A percentile compares a stretch with the other conserved stretches of the same genome.
Conservation (phyloP, 169 alveolate species). For the Plasmodium yoelii region DNA sequence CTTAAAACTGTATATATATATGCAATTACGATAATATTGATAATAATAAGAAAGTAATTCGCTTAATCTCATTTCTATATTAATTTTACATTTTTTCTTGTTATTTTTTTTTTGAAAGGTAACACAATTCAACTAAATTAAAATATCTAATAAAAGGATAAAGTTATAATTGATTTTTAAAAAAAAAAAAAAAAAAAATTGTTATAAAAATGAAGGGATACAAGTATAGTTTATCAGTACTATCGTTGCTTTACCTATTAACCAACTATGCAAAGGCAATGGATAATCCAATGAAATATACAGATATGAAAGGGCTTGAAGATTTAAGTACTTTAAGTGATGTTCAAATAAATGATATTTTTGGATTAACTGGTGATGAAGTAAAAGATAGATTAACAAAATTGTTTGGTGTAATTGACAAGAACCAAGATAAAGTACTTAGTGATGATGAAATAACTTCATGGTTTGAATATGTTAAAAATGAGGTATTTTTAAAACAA, state of each 20-base stretch:
- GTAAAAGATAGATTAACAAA: constrained; percentile 75
- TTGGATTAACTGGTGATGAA: constrained; percentile 60
- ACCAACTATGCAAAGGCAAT: constrained; percentile 6
- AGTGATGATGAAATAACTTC: constrained; percentile 56
- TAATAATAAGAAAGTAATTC: too few species aligned
- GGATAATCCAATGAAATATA: constrained; percentile 19
- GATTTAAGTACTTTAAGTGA: constrained; percentile 38
- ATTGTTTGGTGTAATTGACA: constrained; percentile 78
- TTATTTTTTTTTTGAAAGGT: too few species aligned
- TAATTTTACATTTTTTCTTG: too few species aligned
- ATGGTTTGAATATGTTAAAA: constrained; percentile 67
- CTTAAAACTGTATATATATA: too few species aligned
- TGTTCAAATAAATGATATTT: constrained; percentile 45
- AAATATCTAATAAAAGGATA: too few species aligned
- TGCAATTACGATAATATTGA: too few species aligned
- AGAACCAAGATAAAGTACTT: constrained; percentile 77
- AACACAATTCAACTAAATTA: too few species aligned
- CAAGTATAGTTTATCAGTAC: constrained; percentile 12
- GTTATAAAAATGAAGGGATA: constrained; percentile 25
- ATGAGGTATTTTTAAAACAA: constrained; percentile 81
- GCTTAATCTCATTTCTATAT: too few species aligned
- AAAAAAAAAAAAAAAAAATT: constrained; percentile 13
- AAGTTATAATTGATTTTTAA: not conserved
- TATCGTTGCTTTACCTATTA: constrained; percentile 1
- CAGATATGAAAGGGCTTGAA: constrained; percentile 61